These are phyloP conservation scores for Hyphopichia fennica DNA, from an alignment of 1,139 yeast species.

Conservation along the genomic window DNA sequence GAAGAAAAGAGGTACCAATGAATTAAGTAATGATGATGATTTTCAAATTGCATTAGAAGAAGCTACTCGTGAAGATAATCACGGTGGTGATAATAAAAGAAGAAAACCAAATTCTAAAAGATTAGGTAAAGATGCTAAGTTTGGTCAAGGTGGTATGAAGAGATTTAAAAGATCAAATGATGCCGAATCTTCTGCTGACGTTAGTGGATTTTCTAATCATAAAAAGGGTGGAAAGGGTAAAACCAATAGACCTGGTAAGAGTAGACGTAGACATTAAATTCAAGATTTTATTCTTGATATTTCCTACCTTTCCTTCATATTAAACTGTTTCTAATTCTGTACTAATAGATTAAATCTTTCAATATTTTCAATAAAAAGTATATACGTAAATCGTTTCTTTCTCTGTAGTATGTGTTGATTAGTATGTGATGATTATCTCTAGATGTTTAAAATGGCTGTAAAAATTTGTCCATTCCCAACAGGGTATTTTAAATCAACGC, in stretches of 20 bases:
- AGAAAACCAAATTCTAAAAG: slow-evolving; percentile 61
- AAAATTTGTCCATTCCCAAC: no score
- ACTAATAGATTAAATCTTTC: no score
- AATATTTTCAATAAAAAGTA: no score
- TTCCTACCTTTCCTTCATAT: no score
- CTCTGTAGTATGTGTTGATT: no score
- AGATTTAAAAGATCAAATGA: slow-evolving; percentile 73
- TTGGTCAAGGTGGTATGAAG: slow-evolving; percentile 71
- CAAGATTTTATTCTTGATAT: not conserved
- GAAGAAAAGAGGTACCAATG: slow-evolving; percentile 81
- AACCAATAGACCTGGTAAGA: slow-evolving; percentile 72
- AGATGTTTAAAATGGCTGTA: not conserved
- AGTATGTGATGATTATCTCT: no score
- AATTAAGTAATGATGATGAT: slow-evolving; percentile 60
- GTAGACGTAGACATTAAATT: slow-evolving; percentile 43
- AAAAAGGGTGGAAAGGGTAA: slow-evolving; percentile 45
- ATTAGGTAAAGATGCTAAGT: slow-evolving; percentile 67
- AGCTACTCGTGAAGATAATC: slow-evolving; percentile 55
- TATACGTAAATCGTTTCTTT: no score
- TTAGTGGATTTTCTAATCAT: slow-evolving; percentile 59
- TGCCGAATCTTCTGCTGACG: slow-evolving; percentile 70
- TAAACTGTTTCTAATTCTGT: no score
- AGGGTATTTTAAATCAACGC: no score
- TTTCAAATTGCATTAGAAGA: slow-evolving; percentile 85
- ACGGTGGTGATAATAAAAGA: slow-evolving; percentile 39